Conservation (phyloP, 2,329 filamentous ascomycete species). For the Nigrograna mackinnonii region DNA sequence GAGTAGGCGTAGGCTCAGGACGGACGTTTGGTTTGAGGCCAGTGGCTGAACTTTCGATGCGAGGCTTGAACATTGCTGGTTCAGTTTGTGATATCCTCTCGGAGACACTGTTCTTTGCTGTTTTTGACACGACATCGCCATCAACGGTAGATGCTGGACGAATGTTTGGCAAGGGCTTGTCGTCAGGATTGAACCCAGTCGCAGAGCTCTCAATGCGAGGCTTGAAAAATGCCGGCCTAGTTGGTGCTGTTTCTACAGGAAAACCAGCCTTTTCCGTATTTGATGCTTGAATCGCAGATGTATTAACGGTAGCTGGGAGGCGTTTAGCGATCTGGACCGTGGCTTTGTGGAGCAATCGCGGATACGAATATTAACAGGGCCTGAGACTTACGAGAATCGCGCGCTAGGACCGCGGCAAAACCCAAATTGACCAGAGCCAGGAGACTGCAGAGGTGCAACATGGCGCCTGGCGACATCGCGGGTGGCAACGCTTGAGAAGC, state of each 20-base stretch:
- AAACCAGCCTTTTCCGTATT: not conserved
- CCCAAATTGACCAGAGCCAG: no score
- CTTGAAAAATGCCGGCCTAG: not conserved
- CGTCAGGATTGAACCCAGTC: not conserved
- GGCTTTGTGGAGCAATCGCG: not conserved
- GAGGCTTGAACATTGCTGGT: not conserved
- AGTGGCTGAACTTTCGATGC: conserved; percentile 1
- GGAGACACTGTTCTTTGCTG: not conserved
- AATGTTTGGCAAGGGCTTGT: not conserved
- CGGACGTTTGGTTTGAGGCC: not conserved
- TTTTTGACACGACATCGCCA: not conserved
- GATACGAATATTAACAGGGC: not conserved
- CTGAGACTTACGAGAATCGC: not conserved
- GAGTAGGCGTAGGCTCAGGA: not conserved
- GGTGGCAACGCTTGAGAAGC: not conserved
- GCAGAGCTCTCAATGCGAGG: conserved; percentile 5
- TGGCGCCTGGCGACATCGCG: no score
- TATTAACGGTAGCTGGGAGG: not conserved
- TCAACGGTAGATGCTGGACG: not conserved
- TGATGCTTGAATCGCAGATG: not conserved
- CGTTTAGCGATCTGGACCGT: not conserved
- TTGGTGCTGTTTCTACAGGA: not conserved
- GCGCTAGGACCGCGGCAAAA: not conserved
- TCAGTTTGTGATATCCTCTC: not conserved
- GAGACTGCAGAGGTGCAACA: no score